These are phyloP conservation scores for Wallacemonas rigidus DNA, from an alignment of 208 protist species.

Conservation along the genomic window DNA sequence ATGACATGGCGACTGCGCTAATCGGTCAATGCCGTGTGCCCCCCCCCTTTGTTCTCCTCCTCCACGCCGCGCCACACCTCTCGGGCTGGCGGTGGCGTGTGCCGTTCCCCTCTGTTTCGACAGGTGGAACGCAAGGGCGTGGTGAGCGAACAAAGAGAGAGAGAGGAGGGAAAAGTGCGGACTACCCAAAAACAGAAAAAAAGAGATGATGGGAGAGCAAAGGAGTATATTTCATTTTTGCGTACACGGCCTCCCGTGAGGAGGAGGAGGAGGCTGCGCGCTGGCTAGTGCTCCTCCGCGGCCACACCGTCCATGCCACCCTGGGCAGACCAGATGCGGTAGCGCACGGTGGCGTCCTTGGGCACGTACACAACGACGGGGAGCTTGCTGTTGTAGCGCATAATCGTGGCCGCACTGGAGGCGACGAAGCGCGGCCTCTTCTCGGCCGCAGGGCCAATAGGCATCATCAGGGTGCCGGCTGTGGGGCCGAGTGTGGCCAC, in stretches of 20 bases:
- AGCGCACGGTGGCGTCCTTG: constrained; percentile 50
- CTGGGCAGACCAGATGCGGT: constrained; percentile 44
- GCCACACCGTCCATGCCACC: constrained; percentile 4
- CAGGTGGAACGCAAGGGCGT: no score
- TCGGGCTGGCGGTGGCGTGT: no score
- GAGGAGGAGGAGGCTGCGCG: no score
- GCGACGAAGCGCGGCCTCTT: constrained; percentile 37
- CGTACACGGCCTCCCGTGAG: background rate
- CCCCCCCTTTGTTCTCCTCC: background rate
- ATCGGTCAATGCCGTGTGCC: no score
- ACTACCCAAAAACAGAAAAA: background rate
- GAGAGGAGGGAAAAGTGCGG: background rate
- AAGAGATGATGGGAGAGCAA: background rate
- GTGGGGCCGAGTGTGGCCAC: constrained; percentile 35
- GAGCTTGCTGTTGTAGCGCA: constrained; percentile 61
- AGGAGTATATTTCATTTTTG: background rate
- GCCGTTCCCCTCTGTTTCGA: no score
- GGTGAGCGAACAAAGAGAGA: background rate
- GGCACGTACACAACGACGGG: constrained; percentile 58
- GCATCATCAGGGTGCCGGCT: constrained; percentile 43
- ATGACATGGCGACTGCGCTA: no score
- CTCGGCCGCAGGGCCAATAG: constrained; percentile 32
- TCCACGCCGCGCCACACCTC: background rate
- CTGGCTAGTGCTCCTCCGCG: constrained; percentile 16
- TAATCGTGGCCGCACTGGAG: constrained; percentile 18